Base-by-base conservation (phyloP, 2,329 filamentous ascomycete species). In the Purpureocillium lavendulum region DNA sequence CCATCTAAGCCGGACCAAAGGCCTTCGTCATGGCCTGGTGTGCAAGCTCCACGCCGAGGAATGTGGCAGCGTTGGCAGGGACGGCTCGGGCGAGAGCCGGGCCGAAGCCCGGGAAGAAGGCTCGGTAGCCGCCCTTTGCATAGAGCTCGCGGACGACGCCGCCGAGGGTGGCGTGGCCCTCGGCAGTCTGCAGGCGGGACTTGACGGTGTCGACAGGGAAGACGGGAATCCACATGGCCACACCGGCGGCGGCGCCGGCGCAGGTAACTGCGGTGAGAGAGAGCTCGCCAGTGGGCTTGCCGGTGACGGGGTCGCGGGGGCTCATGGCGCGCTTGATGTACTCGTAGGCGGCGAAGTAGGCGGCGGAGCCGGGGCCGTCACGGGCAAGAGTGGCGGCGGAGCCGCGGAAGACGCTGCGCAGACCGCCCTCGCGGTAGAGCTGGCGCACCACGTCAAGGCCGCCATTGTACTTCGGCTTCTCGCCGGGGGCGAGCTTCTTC, bases 161-260 rank as follows among this genome's bases (percentile, higher is more conserved):
- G 13, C 80, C 75, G 38, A 98, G 78, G 0, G 84, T 87, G 36
- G 88, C 82, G 50, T 83, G 83, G 36, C 87, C 88, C 56, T 92
- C 85, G 32, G 87, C 87, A 33, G 87, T 94, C 73, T 98, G 92
- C 59, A 98, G 67, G 30, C 89, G 74, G 47, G 83, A 89, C 77
- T 98, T 98, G 67, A 98, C 82, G 0, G 92, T 98, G 58, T 98
- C 92, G 48, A 98, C 76, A 16, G 92, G 92, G 76, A 98, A 98
- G 32, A 98, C 89, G 39, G 92, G 89, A 50, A 96, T 92, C 92
- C 92, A 98, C 92, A 98, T 98, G 46, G 92, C 92, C 18, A 98
- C 78, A 56, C 92, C 92, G 0, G 92, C 92, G 4, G 82, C 85
- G 46, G 86, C 92, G 52, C 92, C 92, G 2, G 92, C 92, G 21